A percentile compares a stretch with the other conserved stretches of the same genome.
phyloP scores from a whole-genome alignment of 2,329 filamentous ascomycete genomes.

The Coniochaeta pulveracea region DNA sequence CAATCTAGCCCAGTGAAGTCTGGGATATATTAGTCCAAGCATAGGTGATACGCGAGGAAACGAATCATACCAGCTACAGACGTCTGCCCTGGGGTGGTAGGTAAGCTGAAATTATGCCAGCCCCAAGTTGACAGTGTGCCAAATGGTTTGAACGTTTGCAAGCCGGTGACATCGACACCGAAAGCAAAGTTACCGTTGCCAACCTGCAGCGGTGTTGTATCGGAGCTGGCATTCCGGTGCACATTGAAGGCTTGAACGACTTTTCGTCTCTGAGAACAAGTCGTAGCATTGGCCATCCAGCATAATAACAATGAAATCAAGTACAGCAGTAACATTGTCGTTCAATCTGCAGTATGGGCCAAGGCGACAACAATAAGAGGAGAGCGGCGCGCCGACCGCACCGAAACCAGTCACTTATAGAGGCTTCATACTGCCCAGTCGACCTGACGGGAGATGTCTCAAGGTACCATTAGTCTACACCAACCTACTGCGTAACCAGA shows the following conservation, averaged over 20 bases:
- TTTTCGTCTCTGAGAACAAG: constrained; percentile 11
- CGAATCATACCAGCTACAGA: constrained; percentile 21
- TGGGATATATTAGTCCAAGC: too few relatives aligned
- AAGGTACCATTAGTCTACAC: too few relatives aligned
- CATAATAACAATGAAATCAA: background rate
- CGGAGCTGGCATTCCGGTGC: constrained; percentile 31
- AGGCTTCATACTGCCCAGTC: too few relatives aligned
- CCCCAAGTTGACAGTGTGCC: constrained; percentile 36
- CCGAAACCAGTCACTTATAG: too few relatives aligned
- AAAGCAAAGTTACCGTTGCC: constrained; percentile 39
- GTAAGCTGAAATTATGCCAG: constrained; percentile 36
- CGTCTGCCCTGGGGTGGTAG: constrained; percentile 25
- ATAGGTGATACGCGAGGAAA: too few relatives aligned
- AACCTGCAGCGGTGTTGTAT: constrained; percentile 38
- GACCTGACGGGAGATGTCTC: too few relatives aligned
- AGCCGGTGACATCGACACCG: constrained; percentile 31
- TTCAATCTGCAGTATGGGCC: background rate
- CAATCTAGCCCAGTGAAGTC: constrained; percentile 29
- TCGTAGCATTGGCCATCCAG: background rate
- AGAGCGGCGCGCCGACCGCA: too few relatives aligned
- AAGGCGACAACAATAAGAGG: constrained; percentile 2
- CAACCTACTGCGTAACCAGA: too few relatives aligned
- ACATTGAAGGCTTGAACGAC: constrained; percentile 32
- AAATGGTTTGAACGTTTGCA: constrained; percentile 33
- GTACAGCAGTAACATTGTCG: background rate